Percentiles rank a stretch among this genome's conserved stretches.
Evolutionary conservation across 2,329 filamentous ascomycete species (phyloP).

Genomic region (Scorias spongiosa): DNA sequence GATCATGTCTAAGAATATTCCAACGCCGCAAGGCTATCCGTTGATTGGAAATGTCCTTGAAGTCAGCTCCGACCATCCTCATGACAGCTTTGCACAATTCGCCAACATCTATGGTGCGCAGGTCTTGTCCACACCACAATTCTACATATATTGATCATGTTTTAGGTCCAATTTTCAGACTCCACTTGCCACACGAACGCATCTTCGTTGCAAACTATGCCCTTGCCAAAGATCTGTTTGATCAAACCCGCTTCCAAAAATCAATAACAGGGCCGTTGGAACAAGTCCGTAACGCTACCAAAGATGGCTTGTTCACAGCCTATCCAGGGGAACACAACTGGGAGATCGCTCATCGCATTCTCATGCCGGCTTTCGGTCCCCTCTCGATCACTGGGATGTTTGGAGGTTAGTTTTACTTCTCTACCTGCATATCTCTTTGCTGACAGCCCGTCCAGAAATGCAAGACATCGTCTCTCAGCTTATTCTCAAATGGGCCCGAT

Average conservation of each 20-base stretch:
- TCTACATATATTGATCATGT: background rate
- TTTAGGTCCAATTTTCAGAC: conserved; percentile 9
- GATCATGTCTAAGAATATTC: too few relatives aligned
- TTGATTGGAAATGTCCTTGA: conserved; percentile 51
- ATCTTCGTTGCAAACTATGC: conserved; percentile 11
- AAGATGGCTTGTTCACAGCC: conserved; percentile 53
- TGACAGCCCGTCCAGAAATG: too few relatives aligned
- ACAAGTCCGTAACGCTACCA: conserved; percentile 43
- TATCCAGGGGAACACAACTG: conserved; percentile 23
- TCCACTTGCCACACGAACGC: conserved; percentile 6
- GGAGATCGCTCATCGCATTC: conserved; percentile 32
- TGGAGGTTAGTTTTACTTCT: too few relatives aligned
- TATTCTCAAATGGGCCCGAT: conserved; percentile 50
- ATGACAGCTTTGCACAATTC: conserved; percentile 39
- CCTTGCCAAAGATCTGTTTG: conserved; percentile 25
- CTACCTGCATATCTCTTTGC: too few relatives aligned
- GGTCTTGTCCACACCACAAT: conserved; percentile 1
- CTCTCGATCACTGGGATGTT: conserved; percentile 55
- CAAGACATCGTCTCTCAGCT: conserved; percentile 52
- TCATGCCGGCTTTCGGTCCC: conserved; percentile 57
- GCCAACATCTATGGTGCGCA: conserved; percentile 5
- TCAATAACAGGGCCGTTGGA: conserved; percentile 33
- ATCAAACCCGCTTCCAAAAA: conserved; percentile 41
- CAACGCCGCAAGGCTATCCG: conserved; percentile 48
- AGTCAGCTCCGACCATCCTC: conserved; percentile 43